phyloP scores from a whole-genome alignment of 768 basidiomycete genomes.

The Hemileccinum rubropunctum region DNA sequence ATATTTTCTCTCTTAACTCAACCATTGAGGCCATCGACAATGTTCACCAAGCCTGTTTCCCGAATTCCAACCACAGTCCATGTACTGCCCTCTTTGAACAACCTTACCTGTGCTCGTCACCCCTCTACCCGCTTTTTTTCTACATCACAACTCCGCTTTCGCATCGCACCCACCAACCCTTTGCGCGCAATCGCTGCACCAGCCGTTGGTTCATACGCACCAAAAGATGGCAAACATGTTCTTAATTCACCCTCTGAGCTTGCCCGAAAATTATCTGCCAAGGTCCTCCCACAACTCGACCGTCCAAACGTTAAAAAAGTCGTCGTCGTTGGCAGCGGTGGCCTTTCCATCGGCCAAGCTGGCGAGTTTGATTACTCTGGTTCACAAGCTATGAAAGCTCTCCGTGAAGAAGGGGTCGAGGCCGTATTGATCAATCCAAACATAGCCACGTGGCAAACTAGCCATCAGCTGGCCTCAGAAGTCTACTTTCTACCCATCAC shows the following conservation, averaged over 20 bases:
- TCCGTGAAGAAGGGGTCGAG: slow-evolving; percentile 91
- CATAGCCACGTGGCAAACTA: slow-evolving; percentile 99
- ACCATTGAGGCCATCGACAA: slow-evolving; percentile 7
- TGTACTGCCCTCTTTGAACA: slow-evolving; percentile 14
- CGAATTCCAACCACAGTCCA: slow-evolving; percentile 15
- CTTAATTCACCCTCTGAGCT: slow-evolving; percentile 94
- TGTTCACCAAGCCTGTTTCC: slow-evolving; percentile 9
- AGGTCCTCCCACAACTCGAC: slow-evolving; percentile 88
- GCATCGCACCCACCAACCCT: slow-evolving; percentile 46
- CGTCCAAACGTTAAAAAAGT: slow-evolving; percentile 93
- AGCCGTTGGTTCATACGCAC: slow-evolving; percentile 66
- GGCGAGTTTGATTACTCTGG: slow-evolving; percentile 99
- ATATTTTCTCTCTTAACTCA: slow-evolving; percentile 28
- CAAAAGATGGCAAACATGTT: slow-evolving; percentile 66
- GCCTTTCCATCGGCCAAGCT: slow-evolving; percentile 95
- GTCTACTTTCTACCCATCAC: slow-evolving; percentile 98
- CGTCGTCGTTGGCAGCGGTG: slow-evolving; percentile 93
- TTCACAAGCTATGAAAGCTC: slow-evolving; percentile 96
- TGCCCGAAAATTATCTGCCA: slow-evolving; percentile 89
- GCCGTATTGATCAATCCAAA: slow-evolving; percentile 98
- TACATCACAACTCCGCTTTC: slow-evolving; percentile 36
- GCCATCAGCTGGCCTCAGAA: slow-evolving; percentile 93
- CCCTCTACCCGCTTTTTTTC: slow-evolving; percentile 49
- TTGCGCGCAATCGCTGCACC: slow-evolving; percentile 70
- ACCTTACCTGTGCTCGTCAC: slow-evolving; percentile 16